These are phyloP conservation scores for Curvularia sp. DNA, from an alignment of 2,329 filamentous ascomycete genomes.

Conservation along the genomic window DNA sequence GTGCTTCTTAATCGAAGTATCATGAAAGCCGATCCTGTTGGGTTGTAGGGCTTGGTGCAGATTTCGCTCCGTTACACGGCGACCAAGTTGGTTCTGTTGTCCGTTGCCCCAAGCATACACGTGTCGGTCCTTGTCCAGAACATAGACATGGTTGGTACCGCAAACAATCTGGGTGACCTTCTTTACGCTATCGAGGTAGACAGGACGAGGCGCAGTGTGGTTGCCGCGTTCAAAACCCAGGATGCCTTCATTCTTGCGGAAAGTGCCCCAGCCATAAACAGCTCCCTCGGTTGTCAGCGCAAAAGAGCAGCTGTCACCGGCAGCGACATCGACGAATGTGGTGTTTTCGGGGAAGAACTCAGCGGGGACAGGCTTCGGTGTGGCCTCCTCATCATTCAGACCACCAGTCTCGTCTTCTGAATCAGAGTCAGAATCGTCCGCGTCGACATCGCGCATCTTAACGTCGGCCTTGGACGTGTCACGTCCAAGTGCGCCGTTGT, in stretches of 20 bases:
- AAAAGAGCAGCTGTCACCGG: conserved; percentile 78
- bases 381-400: conserved; percentile 75
- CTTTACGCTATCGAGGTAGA: conserved; percentile 68
- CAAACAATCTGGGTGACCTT: conserved; percentile 70
- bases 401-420: conserved; percentile 65
- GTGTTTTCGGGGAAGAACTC: conserved; percentile 68
- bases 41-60: conserved; percentile 63
- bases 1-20: conserved; percentile 38
- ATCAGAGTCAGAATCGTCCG: conserved; percentile 55
- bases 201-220: conserved; percentile 52
- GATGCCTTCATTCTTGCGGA: conserved; percentile 72
- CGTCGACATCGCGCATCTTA: conserved; percentile 62
- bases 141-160: conserved; percentile 75
- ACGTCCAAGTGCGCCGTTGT: conserved; percentile 80
- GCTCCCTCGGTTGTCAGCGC: conserved; percentile 76
- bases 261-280: conserved; percentile 86
- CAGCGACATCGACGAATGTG: conserved; percentile 71
- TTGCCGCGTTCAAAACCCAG: conserved; percentile 66
- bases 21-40: conserved; percentile 63
- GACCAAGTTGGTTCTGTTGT: conserved; percentile 75
- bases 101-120: conserved; percentile 76
- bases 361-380: conserved; percentile 65
- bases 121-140: conserved; percentile 69
- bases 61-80: conserved; percentile 67
- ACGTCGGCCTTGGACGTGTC: conserved; percentile 72